Percentiles rank a stretch among this genome's conserved stretches.
These are phyloP conservation scores for Geotrichum klebahnii DNA, from an alignment of 1,139 yeast genomes.

Conservation along the genomic window DNA sequence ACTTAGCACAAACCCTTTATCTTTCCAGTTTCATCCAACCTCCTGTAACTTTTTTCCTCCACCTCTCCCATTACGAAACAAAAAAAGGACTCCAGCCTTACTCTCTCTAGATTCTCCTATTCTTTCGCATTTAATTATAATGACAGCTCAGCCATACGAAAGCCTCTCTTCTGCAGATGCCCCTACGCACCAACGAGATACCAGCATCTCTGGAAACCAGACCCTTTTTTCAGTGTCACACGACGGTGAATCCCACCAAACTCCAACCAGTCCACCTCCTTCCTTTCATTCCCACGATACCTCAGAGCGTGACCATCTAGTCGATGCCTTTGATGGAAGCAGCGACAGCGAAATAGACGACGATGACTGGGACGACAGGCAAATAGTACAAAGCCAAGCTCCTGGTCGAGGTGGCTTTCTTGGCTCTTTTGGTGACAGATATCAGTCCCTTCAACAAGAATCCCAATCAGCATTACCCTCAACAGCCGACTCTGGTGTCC, in stretches of 20 bases:
- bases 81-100: too few relatives aligned
- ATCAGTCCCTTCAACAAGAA: neutral
- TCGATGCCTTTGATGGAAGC: constrained; percentile 30
- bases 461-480: neutral
- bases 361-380: constrained; percentile 28
- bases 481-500: too few relatives aligned
- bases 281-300: constrained; percentile 2
- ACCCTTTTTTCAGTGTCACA: constrained; percentile 15
- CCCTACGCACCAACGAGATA: neutral
- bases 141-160: constrained; percentile 1
- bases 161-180: neutral
- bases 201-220: neutral
- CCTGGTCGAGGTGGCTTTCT: constrained; percentile 16
- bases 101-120: neutral
- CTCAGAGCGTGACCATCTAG: constrained; percentile 25
- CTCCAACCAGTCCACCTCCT: constrained; percentile 7
- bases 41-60: too few relatives aligned
- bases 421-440: constrained; percentile 15
- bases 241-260: neutral
- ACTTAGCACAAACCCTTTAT: too few relatives aligned
- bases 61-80: too few relatives aligned
- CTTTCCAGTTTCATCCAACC: too few relatives aligned
- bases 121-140: neutral
- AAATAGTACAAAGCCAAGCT: constrained; percentile 14
- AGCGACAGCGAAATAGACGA: constrained; percentile 24